A percentile compares a stretch with the other conserved stretches of the same genome.
phyloP scores from a whole-genome alignment of 2,329 filamentous ascomycete genomes.

The Reticulascus tulasneorum region DNA sequence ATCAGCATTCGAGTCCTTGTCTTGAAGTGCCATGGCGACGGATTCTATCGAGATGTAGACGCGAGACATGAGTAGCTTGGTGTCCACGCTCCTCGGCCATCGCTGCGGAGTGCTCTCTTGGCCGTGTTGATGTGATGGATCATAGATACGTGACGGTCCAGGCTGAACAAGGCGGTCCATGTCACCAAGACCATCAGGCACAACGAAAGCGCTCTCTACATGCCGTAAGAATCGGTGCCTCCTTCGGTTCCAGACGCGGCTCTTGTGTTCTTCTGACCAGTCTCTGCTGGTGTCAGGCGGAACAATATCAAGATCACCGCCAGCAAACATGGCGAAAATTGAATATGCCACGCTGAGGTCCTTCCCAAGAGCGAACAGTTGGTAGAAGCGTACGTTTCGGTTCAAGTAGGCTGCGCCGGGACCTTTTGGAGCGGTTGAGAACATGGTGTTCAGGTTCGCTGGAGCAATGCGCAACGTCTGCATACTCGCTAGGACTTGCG shows the following conservation, averaged over 20 bases:
- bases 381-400: slow-evolving; percentile 7
- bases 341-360: slow-evolving; percentile 9
- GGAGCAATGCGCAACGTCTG: slow-evolving; percentile 9
- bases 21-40: slow-evolving; percentile 11
- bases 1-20: no score
- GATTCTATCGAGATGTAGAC: slow-evolving; percentile 13
- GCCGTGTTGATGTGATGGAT: slow-evolving; percentile 1
- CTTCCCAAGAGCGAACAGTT: slow-evolving; percentile 10
- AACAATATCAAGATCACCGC: slow-evolving; percentile 1
- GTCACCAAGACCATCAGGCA: slow-evolving; percentile 13
- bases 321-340: slow-evolving; percentile 6
- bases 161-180: slow-evolving; percentile 11
- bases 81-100: slow-evolving; percentile 9
- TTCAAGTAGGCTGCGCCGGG: slow-evolving; percentile 4
- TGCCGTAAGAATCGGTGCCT: slow-evolving; percentile 10
- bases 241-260: slow-evolving; percentile 6
- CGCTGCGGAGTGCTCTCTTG: slow-evolving; percentile 6
- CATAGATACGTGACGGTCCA: slow-evolving; percentile 4
- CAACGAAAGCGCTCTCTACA: slow-evolving; percentile 11
- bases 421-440: background rate
- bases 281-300: slow-evolving; percentile 9
- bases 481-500: background rate
- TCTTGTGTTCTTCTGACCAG: slow-evolving; percentile 2
- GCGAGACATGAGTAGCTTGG: slow-evolving; percentile 10
- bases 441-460: slow-evolving; percentile 1